Conservation (phyloP, 139 green algal species). For the Yamagishiella unicocca region DNA sequence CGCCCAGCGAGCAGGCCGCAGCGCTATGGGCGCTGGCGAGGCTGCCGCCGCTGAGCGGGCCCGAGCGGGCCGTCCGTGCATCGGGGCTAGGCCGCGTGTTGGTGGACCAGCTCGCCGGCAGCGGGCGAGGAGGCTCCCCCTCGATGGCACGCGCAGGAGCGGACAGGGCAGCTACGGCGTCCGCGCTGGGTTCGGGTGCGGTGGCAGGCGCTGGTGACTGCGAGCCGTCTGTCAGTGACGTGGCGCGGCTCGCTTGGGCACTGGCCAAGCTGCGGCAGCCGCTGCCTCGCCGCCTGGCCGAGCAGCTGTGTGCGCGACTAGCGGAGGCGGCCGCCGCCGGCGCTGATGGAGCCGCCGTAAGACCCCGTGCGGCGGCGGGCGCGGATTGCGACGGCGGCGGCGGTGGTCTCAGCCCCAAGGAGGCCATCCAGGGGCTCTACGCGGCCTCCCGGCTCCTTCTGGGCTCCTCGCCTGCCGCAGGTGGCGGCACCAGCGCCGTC, state of each 20-base stretch:
- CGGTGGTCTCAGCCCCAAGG: constrained; percentile 1
- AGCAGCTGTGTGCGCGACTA: background rate
- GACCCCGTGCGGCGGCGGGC: background rate
- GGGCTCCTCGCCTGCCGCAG: background rate
- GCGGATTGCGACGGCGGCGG: background rate
- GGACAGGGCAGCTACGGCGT: background rate
- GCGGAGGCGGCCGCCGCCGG: background rate
- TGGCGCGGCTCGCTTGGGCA: constrained; percentile 17
- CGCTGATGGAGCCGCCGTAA: background rate
- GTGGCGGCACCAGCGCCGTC: background rate
- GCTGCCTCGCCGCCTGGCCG: background rate
- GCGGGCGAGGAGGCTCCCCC: background rate
- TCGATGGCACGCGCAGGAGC: background rate
- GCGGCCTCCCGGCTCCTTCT: constrained; percentile 6
- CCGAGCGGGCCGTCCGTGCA: background rate
- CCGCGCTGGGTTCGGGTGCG: background rate
- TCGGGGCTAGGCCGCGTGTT: constrained; percentile 1
- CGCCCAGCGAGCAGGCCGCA: background rate
- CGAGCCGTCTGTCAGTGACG: background rate
- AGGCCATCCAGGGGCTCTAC: constrained; percentile 12
- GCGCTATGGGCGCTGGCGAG: constrained; percentile 36
- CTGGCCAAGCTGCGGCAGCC: constrained; percentile 15
- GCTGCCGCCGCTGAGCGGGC: background rate
- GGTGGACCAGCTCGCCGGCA: background rate
- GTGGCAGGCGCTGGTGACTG: background rate